Percentiles rank a stretch among this genome's conserved stretches.
Conservation (phyloP, 768 basidiomycete species). For the Solioccasus polychromus region DNA sequence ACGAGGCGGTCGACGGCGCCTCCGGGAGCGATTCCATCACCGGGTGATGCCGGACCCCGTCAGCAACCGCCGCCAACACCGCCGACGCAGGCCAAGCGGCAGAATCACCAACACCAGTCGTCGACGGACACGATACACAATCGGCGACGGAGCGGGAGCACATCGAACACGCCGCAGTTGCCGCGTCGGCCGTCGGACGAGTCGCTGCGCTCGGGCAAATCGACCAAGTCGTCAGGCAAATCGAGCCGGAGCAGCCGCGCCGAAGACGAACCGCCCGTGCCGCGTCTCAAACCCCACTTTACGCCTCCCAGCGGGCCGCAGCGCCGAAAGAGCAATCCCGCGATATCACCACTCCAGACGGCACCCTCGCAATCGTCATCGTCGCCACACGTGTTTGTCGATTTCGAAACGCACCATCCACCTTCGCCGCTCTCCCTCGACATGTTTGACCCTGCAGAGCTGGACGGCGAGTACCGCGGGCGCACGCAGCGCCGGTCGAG, state of each 20-base stretch:
- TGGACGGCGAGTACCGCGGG: slow-evolving; percentile 25
- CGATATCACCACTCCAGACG: slow-evolving; percentile 24
- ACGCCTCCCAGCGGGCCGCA: slow-evolving; percentile 18
- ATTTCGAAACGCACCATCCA: slow-evolving; percentile 23
- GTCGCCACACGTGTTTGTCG: slow-evolving; percentile 27
- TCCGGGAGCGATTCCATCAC: too few relatives aligned
- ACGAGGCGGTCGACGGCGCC: slow-evolving; percentile 16
- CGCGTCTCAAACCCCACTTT: slow-evolving; percentile 30
- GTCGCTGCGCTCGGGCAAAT: slow-evolving; percentile 41
- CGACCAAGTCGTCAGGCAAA: slow-evolving; percentile 31
- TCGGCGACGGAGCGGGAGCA: slow-evolving; percentile 30
- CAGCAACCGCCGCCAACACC: slow-evolving; percentile 25
- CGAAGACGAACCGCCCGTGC: slow-evolving; percentile 29
- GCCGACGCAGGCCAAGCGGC: slow-evolving; percentile 18
- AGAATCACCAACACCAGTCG: slow-evolving; percentile 29
- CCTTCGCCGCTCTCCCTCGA: slow-evolving; percentile 28
- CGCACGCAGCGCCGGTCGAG: slow-evolving; percentile 29
- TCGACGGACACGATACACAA: slow-evolving; percentile 24
- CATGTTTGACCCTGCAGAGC: slow-evolving; percentile 24
- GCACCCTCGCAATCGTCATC: slow-evolving; percentile 24
- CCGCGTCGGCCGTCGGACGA: slow-evolving; percentile 36
- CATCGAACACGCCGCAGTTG: slow-evolving; percentile 16
- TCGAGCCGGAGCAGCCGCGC: slow-evolving; percentile 27
- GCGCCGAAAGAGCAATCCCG: slow-evolving; percentile 54
- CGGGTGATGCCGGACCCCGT: too few relatives aligned